Percentiles rank a stretch among this genome's conserved stretches.
phyloP scores from a whole-genome alignment of 495 filamentous ascomycete species.

The Penicillium diatomitis region DNA sequence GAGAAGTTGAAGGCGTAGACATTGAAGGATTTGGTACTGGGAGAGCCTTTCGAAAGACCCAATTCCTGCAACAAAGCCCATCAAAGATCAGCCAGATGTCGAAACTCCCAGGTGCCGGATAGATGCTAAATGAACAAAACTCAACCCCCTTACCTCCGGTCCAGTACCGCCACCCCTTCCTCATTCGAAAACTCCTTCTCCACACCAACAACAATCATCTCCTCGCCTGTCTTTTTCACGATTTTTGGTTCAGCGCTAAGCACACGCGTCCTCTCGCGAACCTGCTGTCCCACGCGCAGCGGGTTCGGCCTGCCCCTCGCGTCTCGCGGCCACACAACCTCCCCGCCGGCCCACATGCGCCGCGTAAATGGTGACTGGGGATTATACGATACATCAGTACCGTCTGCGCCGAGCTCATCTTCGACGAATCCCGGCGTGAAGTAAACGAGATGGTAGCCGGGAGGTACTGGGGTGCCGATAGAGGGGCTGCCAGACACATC shows the following conservation, averaged over 20 bases:
- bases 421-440: slow-evolving; percentile 53
- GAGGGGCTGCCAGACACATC: slow-evolving; percentile 14
- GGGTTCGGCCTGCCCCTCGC: slow-evolving; percentile 25
- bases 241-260: slow-evolving; percentile 42
- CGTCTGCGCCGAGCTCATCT: slow-evolving; percentile 52
- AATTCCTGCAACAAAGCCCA: slow-evolving; percentile 31
- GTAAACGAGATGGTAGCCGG: slow-evolving; percentile 65
- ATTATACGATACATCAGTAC: slow-evolving; percentile 61
- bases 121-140: too few relatives aligned
- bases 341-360: slow-evolving; percentile 75
- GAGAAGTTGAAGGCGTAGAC: slow-evolving; percentile 6
- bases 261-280: slow-evolving; percentile 48
- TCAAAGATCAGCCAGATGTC: too few relatives aligned
- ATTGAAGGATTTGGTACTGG: slow-evolving; percentile 17
- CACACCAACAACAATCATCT: slow-evolving; percentile 58
- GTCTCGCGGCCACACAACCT: slow-evolving; percentile 40
- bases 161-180: slow-evolving; percentile 41
- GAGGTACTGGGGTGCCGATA: slow-evolving; percentile 41
- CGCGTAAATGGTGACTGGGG: slow-evolving; percentile 55
- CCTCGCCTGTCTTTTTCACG: slow-evolving; percentile 43
- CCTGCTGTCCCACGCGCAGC: slow-evolving; percentile 43
- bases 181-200: slow-evolving; percentile 49
- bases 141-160: slow-evolving; percentile 33
- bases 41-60: slow-evolving; percentile 47
- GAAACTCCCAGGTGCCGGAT: too few relatives aligned